These are phyloP conservation scores for Fusarium sp. DNA, from an alignment of 2,329 filamentous ascomycete species.

Conservation along the genomic window DNA sequence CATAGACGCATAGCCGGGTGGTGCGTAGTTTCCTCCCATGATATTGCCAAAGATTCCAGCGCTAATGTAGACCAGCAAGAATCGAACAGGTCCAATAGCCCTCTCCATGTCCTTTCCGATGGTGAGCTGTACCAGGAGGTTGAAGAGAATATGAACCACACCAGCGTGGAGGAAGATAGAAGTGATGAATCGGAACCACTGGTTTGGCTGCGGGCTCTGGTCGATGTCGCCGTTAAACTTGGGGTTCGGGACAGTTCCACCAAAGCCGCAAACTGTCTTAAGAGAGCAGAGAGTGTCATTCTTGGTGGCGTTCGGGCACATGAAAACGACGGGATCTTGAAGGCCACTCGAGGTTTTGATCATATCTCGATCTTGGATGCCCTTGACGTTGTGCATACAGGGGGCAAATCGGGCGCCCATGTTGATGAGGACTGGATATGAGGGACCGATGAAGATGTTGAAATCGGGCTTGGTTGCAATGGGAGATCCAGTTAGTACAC, in stretches of 20 bases:
- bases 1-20: slow-evolving; percentile 82
- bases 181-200: slow-evolving; percentile 97
- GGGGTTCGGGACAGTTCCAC: slow-evolving; percentile 74
- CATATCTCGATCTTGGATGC: slow-evolving; percentile 67
- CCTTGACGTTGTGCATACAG: slow-evolving; percentile 89
- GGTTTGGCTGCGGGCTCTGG: slow-evolving; percentile 77
- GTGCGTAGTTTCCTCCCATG: slow-evolving; percentile 92
- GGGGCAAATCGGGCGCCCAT: slow-evolving; percentile 94
- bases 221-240: slow-evolving; percentile 63
- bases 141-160: slow-evolving; percentile 95
- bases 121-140: slow-evolving; percentile 90
- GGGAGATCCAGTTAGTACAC: slow-evolving; percentile 79
- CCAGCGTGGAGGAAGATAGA: slow-evolving; percentile 97
- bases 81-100: slow-evolving; percentile 88
- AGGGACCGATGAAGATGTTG: slow-evolving; percentile 98
- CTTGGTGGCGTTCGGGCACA: slow-evolving; percentile 84
- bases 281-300: slow-evolving; percentile 75
- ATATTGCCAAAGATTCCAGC: slow-evolving; percentile 97
- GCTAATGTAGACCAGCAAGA: slow-evolving; percentile 88
- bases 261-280: slow-evolving; percentile 85
- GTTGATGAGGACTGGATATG: slow-evolving; percentile 89
- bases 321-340: slow-evolving; percentile 65
- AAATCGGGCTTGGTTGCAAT: slow-evolving; percentile 86
- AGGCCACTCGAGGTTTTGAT: slow-evolving; percentile 1
- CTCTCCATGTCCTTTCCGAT: slow-evolving; percentile 93